These are phyloP conservation scores for Calonectria henricotiae DNA, from an alignment of 2,329 filamentous ascomycete genomes.

Conservation along the genomic window DNA sequence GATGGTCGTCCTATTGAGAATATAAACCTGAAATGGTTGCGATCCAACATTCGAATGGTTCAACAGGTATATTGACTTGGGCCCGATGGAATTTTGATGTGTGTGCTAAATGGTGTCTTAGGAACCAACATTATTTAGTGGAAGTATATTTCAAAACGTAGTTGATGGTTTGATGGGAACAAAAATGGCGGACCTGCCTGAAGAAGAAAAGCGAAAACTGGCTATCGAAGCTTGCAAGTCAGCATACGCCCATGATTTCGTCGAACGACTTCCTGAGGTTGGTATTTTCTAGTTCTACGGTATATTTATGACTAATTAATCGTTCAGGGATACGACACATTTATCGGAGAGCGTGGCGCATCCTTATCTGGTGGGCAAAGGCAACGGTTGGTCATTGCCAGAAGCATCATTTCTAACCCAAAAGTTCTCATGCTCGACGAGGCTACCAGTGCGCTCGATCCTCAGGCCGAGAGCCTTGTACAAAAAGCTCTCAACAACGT, in stretches of 20 bases:
- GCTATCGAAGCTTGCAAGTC: slow-evolving; percentile 67
- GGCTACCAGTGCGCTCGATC: slow-evolving; percentile 74
- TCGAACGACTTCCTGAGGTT: slow-evolving; percentile 63
- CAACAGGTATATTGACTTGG: slow-evolving; percentile 55
- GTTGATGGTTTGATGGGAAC: slow-evolving; percentile 64
- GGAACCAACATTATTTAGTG: slow-evolving; percentile 70
- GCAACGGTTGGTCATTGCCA: slow-evolving; percentile 78
- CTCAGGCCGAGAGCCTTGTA: slow-evolving; percentile 67
- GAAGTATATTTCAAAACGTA: slow-evolving; percentile 70
- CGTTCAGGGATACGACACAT: slow-evolving; percentile 70
- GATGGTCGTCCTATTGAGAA: slow-evolving; percentile 62
- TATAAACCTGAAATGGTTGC: slow-evolving; percentile 69
- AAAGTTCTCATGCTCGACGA: slow-evolving; percentile 79
- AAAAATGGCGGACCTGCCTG: slow-evolving; percentile 57
- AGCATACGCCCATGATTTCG: slow-evolving; percentile 71
- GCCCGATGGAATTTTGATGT: not conserved
- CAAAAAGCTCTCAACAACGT: slow-evolving; percentile 71
- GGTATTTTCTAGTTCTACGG: slow-evolving; percentile 43
- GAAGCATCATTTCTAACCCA: slow-evolving; percentile 77
- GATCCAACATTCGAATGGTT: slow-evolving; percentile 69
- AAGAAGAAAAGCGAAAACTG: slow-evolving; percentile 63
- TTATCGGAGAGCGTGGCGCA: slow-evolving; percentile 76
- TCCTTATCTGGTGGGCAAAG: slow-evolving; percentile 79
- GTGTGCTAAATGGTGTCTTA: slow-evolving; percentile 51
- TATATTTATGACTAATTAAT: not conserved